Base-by-base conservation (phyloP, 257 asterid genomes). In the Thymus mandschuricus region DNA sequence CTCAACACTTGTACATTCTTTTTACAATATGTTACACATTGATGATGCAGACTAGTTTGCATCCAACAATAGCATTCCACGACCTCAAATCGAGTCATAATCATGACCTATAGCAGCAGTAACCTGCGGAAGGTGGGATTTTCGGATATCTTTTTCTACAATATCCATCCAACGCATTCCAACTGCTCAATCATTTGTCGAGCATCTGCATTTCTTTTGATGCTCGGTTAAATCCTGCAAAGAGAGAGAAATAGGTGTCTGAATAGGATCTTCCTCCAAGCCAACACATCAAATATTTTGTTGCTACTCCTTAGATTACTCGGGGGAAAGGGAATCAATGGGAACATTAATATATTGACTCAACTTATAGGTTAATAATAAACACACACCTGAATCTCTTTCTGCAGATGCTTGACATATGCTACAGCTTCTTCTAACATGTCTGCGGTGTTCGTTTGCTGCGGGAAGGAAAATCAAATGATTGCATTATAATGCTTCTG, bases 381-480 rank as follows among this genome's bases (percentile, higher is more conserved):
- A 62, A 77, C 67, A 79, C 40, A 88, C 98, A n/a, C n/a, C 96
- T 92, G 93, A 81, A 90, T 92, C 83, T 90, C 93, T 57, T 69
- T 86, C 84, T 92, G 97, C 34, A 90, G 89, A 79, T 80, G 79
- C 78, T 88, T 90, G 69, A 90, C 98, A 69, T 92, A 92, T 65
- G 87, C 88, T 30, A 90, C 97, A 44, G 97, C 98, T 78, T 92
- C 98, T 9, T 92, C 98, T 74, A 92, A 87, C 98, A 90, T 90
- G 88, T 92, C 97, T n/a, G 97, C 93, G 0, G 98, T 92, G 87
- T 90, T 92, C 2, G 97, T 92, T 92, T 88, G 97, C 97, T 92
- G 93, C 86, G 74, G 44, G 41, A 31, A 60, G 44, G 29, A 79
- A 72, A 78, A 72, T 56, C 56, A 71, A 73, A 61, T 77, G 44